A percentile compares a stretch with the other conserved stretches of the same genome.
Conservation (phyloP, 78 protist genomes). For the Planoprotostelium fungivorum region DNA sequence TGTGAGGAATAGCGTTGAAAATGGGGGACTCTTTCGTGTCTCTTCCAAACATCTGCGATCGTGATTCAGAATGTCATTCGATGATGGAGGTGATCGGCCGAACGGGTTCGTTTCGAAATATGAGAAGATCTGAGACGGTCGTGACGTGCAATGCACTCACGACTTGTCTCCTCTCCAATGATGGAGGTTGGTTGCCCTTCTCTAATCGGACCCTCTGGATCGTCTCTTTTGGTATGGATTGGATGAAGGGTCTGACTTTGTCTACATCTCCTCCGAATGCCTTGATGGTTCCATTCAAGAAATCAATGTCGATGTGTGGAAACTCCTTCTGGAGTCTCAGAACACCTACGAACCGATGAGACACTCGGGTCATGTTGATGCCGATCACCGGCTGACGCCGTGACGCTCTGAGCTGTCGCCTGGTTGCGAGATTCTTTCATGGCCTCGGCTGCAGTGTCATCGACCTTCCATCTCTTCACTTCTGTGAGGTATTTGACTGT, state of each 20-base stretch:
- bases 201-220: background rate
- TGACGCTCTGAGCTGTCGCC: background rate
- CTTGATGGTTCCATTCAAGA: background rate
- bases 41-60: background rate
- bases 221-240: background rate
- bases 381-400: background rate
- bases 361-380: background rate
- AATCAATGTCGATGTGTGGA: background rate
- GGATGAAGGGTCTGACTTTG: background rate
- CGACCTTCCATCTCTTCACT: background rate
- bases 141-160: background rate
- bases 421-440: background rate
- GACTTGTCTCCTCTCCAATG: background rate
- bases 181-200: background rate
- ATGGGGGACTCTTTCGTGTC: background rate
- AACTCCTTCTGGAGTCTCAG: background rate
- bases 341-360: background rate
- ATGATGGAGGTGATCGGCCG: too few relatives aligned
- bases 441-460: background rate
- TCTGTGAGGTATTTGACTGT: background rate
- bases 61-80: too few relatives aligned
- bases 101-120: too few relatives aligned
- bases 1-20: background rate
- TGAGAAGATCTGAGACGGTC: background rate
- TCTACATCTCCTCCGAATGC: background rate